phyloP scores from a whole-genome alignment of 2,329 filamentous ascomycete genomes.

The Blastomyces parvus region DNA sequence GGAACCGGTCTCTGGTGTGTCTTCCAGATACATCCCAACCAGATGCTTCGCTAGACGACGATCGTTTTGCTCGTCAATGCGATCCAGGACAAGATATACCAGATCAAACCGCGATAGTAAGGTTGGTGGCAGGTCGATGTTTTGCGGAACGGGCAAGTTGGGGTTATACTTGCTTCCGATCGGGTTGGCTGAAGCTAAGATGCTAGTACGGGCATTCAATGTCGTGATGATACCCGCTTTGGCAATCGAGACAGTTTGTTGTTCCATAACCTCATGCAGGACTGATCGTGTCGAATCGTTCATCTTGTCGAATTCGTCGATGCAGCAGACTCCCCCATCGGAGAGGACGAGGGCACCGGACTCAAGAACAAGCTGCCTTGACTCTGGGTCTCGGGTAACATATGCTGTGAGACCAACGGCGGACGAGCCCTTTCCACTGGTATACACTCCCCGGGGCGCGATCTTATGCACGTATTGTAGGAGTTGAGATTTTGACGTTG shows the following conservation, averaged over 20 bases:
- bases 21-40: conserved; percentile 93
- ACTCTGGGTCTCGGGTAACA: conserved; percentile 64
- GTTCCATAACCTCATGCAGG: conserved; percentile 72
- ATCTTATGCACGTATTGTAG: conserved; percentile 96
- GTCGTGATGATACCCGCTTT: conserved; percentile 77
- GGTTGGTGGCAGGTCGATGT: conserved; percentile 93
- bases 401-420: conserved; percentile 71
- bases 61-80: conserved; percentile 81
- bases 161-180: conserved; percentile 98
- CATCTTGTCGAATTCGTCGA: conserved; percentile 76
- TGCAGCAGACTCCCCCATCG: conserved; percentile 67
- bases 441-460: conserved; percentile 75
- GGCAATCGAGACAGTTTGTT: conserved; percentile 68
- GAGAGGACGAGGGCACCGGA: conserved; percentile 65
- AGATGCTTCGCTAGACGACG: conserved; percentile 83
- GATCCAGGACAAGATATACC: conserved; percentile 92
- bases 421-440: conserved; percentile 65
- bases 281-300: conserved; percentile 64
- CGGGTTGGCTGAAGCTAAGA: conserved; percentile 92
- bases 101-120: conserved; percentile 92
- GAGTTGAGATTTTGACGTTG: conserved; percentile 90
- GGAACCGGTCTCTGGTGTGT: conserved; percentile 75
- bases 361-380: conserved; percentile 62
- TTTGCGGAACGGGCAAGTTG: conserved; percentile 89
- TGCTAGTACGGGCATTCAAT: conserved; percentile 87